A percentile compares a stretch with the other conserved stretches of the same genome.
Conservation (phyloP, 352 stramenopile species). For the Phytophthora citricola region DNA sequence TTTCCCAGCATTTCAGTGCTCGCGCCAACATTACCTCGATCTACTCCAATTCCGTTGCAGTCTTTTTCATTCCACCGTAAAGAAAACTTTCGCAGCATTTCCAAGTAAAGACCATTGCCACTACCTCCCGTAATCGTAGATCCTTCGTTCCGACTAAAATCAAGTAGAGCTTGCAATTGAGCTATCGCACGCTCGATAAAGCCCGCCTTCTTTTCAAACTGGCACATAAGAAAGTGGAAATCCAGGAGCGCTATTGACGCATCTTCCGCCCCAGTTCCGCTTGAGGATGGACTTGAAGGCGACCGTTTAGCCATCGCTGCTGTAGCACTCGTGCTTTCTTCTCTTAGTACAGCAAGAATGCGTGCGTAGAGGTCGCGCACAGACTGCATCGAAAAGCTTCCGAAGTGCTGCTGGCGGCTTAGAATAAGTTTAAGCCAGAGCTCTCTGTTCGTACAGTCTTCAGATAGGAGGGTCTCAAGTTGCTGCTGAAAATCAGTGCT, state of each 20-base stretch:
- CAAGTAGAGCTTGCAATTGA: conserved; percentile 72
- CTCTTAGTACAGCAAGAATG: conserved; percentile 57
- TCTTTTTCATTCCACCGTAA: conserved; percentile 39
- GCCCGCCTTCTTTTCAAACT: conserved; percentile 60
- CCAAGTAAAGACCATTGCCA: conserved; percentile 23
- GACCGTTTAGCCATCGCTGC: background rate
- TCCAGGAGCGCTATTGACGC: conserved; percentile 39
- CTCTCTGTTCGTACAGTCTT: conserved; percentile 51
- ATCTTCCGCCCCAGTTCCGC: conserved; percentile 1
- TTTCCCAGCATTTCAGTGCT: conserved; percentile 1
- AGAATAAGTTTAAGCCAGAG: conserved; percentile 70
- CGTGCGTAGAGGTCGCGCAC: conserved; percentile 77
- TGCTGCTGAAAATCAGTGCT: conserved; percentile 36
- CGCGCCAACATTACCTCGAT: background rate
- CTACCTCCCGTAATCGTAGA: background rate
- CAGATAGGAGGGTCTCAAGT: conserved; percentile 61
- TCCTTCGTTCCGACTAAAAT: conserved; percentile 46
- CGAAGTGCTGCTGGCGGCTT: conserved; percentile 66
- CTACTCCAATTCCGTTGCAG: conserved; percentile 36
- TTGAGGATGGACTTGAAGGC: background rate
- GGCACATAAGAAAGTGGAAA: conserved; percentile 64
- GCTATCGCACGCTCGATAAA: conserved; percentile 69
- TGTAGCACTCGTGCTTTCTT: conserved; percentile 27
- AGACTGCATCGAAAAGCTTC: conserved; percentile 70
- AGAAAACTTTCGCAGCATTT: conserved; percentile 41